Percentiles rank a stretch among this genome's conserved stretches.
These are phyloP conservation scores for Dissophora globulifera DNA, from an alignment of 192 early-diverging fungal genomes.

Conservation along the genomic window DNA sequence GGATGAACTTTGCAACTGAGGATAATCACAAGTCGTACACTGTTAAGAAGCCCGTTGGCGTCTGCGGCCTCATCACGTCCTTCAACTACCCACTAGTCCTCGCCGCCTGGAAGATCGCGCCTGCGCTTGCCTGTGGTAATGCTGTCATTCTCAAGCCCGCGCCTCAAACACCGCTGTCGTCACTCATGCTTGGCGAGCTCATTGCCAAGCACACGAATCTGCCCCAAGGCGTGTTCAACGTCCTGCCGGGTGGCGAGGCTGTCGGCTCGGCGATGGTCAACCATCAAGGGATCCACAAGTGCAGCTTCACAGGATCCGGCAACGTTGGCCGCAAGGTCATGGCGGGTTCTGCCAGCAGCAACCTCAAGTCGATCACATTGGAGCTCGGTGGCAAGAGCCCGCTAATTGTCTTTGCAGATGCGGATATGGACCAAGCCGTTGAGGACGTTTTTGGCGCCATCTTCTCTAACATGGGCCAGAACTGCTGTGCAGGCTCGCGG, in stretches of 20 bases:
- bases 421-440: conserved; percentile 79
- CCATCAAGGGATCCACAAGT: conserved; percentile 72
- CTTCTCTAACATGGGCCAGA: conserved; percentile 88
- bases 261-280: conserved; percentile 78
- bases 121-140: conserved; percentile 82
- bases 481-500: conserved; percentile 81
- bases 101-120: conserved; percentile 85
- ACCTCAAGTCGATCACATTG: conserved; percentile 81
- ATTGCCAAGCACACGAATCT: conserved; percentile 75
- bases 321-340: conserved; percentile 71
- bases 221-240: conserved; percentile 84
- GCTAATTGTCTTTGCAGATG: conserved; percentile 82
- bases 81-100: conserved; percentile 81
- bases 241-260: conserved; percentile 81
- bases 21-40: conserved; percentile 63
- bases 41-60: conserved; percentile 73
- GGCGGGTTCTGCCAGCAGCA: conserved; percentile 65
- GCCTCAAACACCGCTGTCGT: conserved; percentile 74
- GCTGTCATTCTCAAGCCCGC: conserved; percentile 81
- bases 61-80: conserved; percentile 82
- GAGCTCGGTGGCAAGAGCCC: conserved; percentile 93
- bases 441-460: conserved; percentile 71
- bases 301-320: conserved; percentile 85
- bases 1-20: conserved; percentile 60
- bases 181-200: conserved; percentile 72